Conservation (phyloP, 208 protist species). For the Trichomonas tenax region DNA sequence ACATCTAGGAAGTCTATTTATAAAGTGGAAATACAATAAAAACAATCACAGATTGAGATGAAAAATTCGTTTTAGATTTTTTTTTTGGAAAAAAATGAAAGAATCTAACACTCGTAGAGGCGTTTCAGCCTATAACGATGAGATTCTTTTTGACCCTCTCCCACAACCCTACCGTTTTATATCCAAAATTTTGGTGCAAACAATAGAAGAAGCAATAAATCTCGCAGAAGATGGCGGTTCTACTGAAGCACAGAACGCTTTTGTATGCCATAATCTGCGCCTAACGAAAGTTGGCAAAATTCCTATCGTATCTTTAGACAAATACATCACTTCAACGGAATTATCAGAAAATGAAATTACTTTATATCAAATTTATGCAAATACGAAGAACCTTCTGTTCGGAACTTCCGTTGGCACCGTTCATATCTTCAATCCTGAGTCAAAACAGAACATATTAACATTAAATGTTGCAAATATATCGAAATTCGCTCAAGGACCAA, state of each 20-base stretch:
- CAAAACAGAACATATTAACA: not conserved
- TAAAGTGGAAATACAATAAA: no score
- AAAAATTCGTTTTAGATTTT: no score
- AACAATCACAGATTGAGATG: no score
- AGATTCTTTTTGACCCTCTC: not conserved
- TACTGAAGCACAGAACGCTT: not conserved
- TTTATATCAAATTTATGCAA: not conserved
- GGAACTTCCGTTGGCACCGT: not conserved
- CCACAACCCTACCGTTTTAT: not conserved
- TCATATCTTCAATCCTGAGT: not conserved
- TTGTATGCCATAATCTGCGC: not conserved
- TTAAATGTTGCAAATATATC: not conserved
- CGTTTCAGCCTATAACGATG: not conserved
- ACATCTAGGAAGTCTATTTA: no score
- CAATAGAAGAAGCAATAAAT: constrained; percentile 6
- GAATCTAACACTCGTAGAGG: not conserved
- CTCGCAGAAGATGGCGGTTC: not conserved
- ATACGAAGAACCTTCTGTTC: not conserved
- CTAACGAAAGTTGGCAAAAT: not conserved
- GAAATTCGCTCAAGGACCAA: not conserved
- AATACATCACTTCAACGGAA: not conserved
- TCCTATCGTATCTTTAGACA: not conserved
- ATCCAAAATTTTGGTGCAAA: not conserved
- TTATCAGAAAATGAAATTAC: not conserved
- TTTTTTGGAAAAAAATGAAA: not conserved